Conservation (phyloP, 164 flowering plant genomes). For the Warburgia ugandensis region DNA sequence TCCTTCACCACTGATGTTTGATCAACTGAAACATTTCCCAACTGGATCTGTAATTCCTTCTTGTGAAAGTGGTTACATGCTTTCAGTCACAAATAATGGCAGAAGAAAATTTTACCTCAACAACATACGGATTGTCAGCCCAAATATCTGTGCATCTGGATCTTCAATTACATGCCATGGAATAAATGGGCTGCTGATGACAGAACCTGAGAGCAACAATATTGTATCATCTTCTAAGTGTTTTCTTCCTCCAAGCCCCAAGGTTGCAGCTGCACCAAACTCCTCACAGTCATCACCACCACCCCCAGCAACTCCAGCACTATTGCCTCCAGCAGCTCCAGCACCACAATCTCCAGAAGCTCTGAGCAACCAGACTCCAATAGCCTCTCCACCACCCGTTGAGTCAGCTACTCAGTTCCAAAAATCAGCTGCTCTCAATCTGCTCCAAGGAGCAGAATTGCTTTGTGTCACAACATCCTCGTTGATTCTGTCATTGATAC, state of each 20-base stretch:
- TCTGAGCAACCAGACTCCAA: slow-evolving; percentile 7
- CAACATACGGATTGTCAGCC: slow-evolving; percentile 50
- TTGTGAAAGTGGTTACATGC: slow-evolving; percentile 24
- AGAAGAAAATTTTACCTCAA: slow-evolving; percentile 41
- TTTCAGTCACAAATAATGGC: slow-evolving; percentile 48
- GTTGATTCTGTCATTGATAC: slow-evolving; percentile 7
- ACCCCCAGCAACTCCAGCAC: slow-evolving; percentile 7
- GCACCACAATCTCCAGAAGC: slow-evolving; percentile 6
- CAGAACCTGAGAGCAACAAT: slow-evolving; percentile 7
- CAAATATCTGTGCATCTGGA: slow-evolving; percentile 59
- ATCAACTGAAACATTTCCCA: slow-evolving; percentile 47
- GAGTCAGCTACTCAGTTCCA: background rate
- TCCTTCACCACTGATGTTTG: slow-evolving; percentile 58
- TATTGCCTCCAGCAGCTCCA: background rate
- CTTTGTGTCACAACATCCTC: slow-evolving; percentile 2
- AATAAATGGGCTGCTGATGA: slow-evolving; percentile 46
- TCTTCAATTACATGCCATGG: slow-evolving; percentile 77
- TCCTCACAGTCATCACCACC: slow-evolving; percentile 6
- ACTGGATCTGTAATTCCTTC: slow-evolving; percentile 59
- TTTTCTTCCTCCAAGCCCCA: slow-evolving; percentile 4
- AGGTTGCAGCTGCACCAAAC: slow-evolving; percentile 11
- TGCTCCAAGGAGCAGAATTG: slow-evolving; percentile 7
- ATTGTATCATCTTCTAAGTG: slow-evolving; percentile 7
- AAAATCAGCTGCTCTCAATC: slow-evolving; percentile 11
- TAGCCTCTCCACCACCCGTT: slow-evolving; percentile 10